Percentiles rank a stretch among this genome's conserved stretches.
These are phyloP conservation scores for Hansenula sp. DNA, from an alignment of 1,139 yeast genomes.

Conservation along the genomic window DNA sequence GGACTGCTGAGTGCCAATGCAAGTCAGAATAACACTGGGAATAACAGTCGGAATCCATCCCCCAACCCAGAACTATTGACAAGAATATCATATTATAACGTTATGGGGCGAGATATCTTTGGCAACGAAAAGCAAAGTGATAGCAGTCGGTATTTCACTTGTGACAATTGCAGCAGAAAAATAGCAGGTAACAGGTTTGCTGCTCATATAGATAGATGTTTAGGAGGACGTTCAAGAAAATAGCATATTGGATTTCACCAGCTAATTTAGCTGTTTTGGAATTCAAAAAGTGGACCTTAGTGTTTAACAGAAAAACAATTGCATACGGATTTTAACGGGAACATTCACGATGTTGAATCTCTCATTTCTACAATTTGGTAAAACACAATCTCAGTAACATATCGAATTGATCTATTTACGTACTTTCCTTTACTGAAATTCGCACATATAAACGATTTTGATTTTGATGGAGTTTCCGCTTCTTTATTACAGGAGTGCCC, in stretches of 20 bases:
- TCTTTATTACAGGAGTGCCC: not conserved
- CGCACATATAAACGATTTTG: no score
- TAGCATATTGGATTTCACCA: slow-evolving; percentile 6
- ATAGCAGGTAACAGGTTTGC: slow-evolving; percentile 93
- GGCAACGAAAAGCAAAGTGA: slow-evolving; percentile 43
- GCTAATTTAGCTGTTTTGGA: no score
- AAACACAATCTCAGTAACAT: no score
- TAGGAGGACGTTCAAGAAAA: slow-evolving; percentile 54
- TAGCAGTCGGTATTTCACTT: slow-evolving; percentile 55
- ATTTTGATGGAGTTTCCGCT: no score
- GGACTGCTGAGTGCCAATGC: slow-evolving; percentile 24
- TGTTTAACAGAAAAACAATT: no score
- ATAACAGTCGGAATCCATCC: slow-evolving; percentile 14
- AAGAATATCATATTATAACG: slow-evolving; percentile 20
- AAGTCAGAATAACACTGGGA: slow-evolving; percentile 20
- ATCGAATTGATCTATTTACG: no score
- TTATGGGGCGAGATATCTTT: slow-evolving; percentile 44
- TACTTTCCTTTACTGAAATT: no score
- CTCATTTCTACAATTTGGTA: no score
- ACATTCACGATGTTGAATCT: no score
- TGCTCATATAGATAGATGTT: slow-evolving; percentile 85
- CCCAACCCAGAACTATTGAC: slow-evolving; percentile 20
- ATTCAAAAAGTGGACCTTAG: no score
- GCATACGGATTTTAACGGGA: not conserved
- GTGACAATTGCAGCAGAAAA: slow-evolving; percentile 79